phyloP scores from a whole-genome alignment of 306 rosid species.

The Senna tora region DNA sequence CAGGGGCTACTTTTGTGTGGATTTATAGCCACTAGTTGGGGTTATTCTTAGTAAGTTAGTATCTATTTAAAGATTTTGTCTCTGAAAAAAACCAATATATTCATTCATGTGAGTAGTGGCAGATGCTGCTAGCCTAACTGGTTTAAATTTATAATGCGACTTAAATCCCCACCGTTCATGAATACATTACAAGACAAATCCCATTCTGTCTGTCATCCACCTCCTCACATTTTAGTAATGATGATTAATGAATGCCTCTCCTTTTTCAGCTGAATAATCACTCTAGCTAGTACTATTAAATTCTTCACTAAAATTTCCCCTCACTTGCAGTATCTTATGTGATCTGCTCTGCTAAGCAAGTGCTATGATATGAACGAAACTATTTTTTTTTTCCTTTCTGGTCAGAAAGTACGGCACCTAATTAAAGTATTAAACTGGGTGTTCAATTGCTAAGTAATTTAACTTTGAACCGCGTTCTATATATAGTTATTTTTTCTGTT shows the following conservation, averaged over 20 bases:
- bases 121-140: constrained; percentile 20
- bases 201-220: constrained; percentile 37
- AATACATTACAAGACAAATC: constrained; percentile 4
- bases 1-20: constrained; percentile 29
- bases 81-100: constrained; percentile 33
- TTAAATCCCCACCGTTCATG: constrained; percentile 39
- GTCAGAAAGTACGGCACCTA: neutral
- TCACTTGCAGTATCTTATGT: neutral
- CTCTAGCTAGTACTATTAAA: neutral
- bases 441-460: neutral
- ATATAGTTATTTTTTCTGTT: neutral
- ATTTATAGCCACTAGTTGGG: constrained; percentile 49
- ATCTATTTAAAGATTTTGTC: constrained; percentile 42
- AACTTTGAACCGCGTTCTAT: neutral
- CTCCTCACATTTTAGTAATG: constrained; percentile 28
- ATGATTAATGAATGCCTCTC: neutral
- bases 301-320: neutral
- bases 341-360: neutral
- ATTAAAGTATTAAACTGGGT: too few species aligned
- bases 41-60: constrained; percentile 31
- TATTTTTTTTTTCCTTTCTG: neutral
- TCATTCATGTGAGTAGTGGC: constrained; percentile 41
- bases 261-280: neutral
- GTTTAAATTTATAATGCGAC: constrained; percentile 27
- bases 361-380: neutral